Base-by-base conservation (phyloP, 164 flowering plant species). In the Vitis amurensis region DNA sequence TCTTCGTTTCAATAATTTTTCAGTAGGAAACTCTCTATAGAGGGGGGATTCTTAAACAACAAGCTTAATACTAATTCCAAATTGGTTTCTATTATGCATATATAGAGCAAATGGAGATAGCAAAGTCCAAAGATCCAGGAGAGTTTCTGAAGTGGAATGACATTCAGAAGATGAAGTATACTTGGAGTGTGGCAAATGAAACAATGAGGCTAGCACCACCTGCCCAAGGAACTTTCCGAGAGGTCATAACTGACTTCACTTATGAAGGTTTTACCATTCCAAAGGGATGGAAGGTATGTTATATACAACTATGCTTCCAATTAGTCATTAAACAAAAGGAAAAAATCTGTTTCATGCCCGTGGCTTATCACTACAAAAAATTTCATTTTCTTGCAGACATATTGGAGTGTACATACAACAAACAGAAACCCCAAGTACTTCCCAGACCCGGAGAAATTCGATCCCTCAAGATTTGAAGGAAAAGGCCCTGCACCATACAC, bases 141-240 rank as follows among this genome's bases (percentile, higher is more conserved):
- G 87, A 85, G 73, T 4, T 71, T 51, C 64, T 85, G 74, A 79
- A 69, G 9, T 85, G 88, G 88, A 82, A 82, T 1, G 88, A 85
- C 50, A 63, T 85, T 12, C 76, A 79, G 52, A 84, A 81, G 71
- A 86, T 86, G 89, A 83, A 67, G 58, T 86, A 86, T 53, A 79
- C 88, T 27, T 85, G 88, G 88, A 85, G 80, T 62, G 88, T 85
- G 9, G 85, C 81, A 1, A 77, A 82, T 53, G 89, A 85, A 77
- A 80, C 77, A 1, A 57, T 86, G 67, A 83, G 87, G 55, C 68
- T 86, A 2, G 76, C 82, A 4, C 85, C 87, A 1, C 90, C 90
- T 1, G 71, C 81, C 11, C 84, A 73, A n/a, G 90, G 88, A 47
- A 74, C 82, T 53, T 86, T 84, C 48, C 74, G 86, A 67, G 84